Base-by-base conservation (phyloP, 768 basidiomycete genomes). In the Clitopilus hobsonii region DNA sequence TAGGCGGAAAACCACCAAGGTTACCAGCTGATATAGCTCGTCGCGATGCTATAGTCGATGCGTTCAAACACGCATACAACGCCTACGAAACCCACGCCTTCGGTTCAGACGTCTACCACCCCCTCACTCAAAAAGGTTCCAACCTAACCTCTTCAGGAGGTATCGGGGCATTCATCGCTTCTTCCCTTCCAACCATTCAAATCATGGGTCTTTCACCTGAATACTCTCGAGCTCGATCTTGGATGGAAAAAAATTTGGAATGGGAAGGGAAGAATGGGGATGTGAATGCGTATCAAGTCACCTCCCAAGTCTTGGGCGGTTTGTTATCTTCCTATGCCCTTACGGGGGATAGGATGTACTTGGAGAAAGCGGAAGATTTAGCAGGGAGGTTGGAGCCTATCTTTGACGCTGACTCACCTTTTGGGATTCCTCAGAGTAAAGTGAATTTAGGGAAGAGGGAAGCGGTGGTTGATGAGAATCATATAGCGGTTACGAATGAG, bases 71-170 rank as follows among this genome's bases (percentile, higher is more conserved):
- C n/a, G n/a, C n/a, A n/a, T n/a, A n/a, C n/a, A n/a, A n/a, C n/a
- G n/a, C n/a, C n/a, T n/a, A n/a, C n/a, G n/a, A n/a, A n/a, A n/a
- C n/a, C n/a, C n/a, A 97, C 65, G 94, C 94, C 5, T 95, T 94
- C 85, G 95, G 95, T 3, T 77, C 78, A 52, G 94, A 98, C 71
- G 92, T 96, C 65, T 97, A 94, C 63, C 91, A 95, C 63, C 94
- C 96, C 0, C 77, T 98, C 23, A 79, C 81, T 28, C 79, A 79
- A 56, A 74, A 67, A 16, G 95, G 96, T 0, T 79, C 83, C 6
- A 94, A 98, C 65, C 76, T 98, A 24, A 88, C 88, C 0, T 64
- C 71, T 1, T 82, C 81, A 1, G 92, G 91, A 14, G 87, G 90
- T 7, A 87, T 97, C 48, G 94, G 94, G 28, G 95, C 94, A 66